phyloP scores from a whole-genome alignment of 768 basidiomycete species.

The Rhodotorula diobovata region DNA sequence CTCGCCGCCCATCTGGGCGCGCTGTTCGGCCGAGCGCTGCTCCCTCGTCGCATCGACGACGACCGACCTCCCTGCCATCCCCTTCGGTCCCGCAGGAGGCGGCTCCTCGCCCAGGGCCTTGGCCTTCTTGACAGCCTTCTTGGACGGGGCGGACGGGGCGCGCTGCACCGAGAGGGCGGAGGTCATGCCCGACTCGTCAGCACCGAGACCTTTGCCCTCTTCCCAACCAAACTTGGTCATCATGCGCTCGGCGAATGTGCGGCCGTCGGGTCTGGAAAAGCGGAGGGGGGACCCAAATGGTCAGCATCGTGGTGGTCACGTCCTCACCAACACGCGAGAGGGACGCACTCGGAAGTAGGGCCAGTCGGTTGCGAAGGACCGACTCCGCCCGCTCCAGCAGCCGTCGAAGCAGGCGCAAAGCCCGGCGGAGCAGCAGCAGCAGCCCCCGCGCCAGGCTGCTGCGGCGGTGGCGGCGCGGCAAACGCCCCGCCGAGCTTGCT shows the following conservation, averaged over 20 bases:
- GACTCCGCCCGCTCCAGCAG: not conserved
- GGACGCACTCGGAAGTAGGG: slow-evolving; percentile 8
- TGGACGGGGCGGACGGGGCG: slow-evolving; percentile 11
- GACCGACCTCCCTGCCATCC: slow-evolving; percentile 6
- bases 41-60: slow-evolving; percentile 30
- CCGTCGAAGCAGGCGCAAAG: not conserved
- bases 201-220: slow-evolving; percentile 86
- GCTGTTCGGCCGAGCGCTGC: slow-evolving; percentile 48
- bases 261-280: slow-evolving; percentile 34
- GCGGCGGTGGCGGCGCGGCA: not conserved
- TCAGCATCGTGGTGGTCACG: too few relatives aligned
- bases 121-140: slow-evolving; percentile 14
- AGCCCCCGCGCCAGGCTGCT: not conserved
- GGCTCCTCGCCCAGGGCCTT: not conserved
- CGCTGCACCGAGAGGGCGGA: slow-evolving; percentile 79
- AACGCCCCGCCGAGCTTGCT: slow-evolving; percentile 36
- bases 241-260: slow-evolving; percentile 73
- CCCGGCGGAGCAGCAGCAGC: not conserved
- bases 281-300: too few relatives aligned
- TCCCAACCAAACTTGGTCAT: slow-evolving; percentile 98
- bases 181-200: slow-evolving; percentile 75
- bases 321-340: too few relatives aligned
- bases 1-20: slow-evolving; percentile 75
- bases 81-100: not conserved
- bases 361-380: not conserved